These are phyloP conservation scores for Aphanomyces stellatus DNA, from an alignment of 352 stramenopile genomes.

Conservation along the genomic window DNA sequence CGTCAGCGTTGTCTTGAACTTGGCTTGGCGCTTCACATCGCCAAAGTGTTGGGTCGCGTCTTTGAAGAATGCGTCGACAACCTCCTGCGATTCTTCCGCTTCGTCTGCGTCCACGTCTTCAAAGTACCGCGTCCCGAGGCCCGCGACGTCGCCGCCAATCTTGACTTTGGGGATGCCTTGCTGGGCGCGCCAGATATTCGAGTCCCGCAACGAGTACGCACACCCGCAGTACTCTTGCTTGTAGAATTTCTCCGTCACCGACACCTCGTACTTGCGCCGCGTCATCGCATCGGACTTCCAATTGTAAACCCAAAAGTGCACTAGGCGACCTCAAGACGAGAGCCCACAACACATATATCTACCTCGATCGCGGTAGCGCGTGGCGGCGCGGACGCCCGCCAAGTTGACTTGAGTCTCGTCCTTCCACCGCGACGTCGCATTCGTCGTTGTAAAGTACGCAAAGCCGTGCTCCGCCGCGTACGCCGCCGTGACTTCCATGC, in stretches of 20 bases:
- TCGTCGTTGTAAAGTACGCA: conserved; percentile 41
- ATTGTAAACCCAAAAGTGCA: conserved; percentile 33
- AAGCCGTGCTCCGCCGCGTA: conserved; percentile 44
- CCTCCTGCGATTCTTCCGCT: conserved; percentile 39
- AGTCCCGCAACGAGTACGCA: conserved; percentile 36
- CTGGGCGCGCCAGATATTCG: conserved; percentile 37
- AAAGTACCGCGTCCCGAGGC: conserved; percentile 38
- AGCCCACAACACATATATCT: too few species aligned
- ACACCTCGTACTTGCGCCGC: conserved; percentile 40
- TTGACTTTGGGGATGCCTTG: conserved; percentile 42
- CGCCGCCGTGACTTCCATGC: conserved; percentile 38
- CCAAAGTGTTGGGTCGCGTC: conserved; percentile 24
- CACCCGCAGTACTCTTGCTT: conserved; percentile 61
- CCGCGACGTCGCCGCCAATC: conserved; percentile 32
- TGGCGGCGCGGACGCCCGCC: conserved; percentile 25
- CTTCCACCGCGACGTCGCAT: conserved; percentile 40
- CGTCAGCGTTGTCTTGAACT: conserved; percentile 14
- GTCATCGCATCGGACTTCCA: conserved; percentile 47
- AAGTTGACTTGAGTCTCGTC: conserved; percentile 39
- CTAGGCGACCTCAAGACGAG: background rate
- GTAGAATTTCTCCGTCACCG: conserved; percentile 36
- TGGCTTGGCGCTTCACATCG: conserved; percentile 6
- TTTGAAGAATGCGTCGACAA: conserved; percentile 48
- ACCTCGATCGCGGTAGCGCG: conserved; percentile 22
- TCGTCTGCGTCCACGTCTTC: conserved; percentile 36